These are phyloP conservation scores for Lactifluus echinatus DNA, from an alignment of 768 basidiomycete genomes.

Conservation along the genomic window DNA sequence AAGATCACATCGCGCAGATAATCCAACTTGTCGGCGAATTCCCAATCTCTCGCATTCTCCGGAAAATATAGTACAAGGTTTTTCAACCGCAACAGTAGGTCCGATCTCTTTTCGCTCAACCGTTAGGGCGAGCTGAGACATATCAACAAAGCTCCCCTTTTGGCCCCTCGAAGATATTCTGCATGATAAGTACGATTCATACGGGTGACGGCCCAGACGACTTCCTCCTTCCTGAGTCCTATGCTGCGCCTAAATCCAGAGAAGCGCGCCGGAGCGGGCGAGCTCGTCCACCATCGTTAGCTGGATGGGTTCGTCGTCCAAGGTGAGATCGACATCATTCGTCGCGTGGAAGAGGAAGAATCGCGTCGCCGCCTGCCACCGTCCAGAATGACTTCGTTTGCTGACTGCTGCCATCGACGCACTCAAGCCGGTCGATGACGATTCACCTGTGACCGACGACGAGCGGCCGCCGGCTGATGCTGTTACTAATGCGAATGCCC, in stretches of 20 bases:
- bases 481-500: background rate
- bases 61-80: too few species aligned
- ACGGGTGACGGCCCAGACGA: too few species aligned
- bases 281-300: too few species aligned
- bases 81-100: too few species aligned
- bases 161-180: too few species aligned
- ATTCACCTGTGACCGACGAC: constrained; percentile 20
- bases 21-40: constrained; percentile 93
- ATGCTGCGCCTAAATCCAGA: constrained; percentile 90
- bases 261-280: too few species aligned
- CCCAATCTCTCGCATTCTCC: too few species aligned
- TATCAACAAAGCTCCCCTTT: constrained; percentile 88
- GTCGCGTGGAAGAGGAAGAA: too few species aligned
- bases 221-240: constrained; percentile 73
- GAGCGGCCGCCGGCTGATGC: constrained; percentile 7
- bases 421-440: constrained; percentile 73
- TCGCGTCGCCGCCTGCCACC: too few species aligned
- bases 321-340: constrained; percentile 78
- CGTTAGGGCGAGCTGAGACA: constrained; percentile 82
- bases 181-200: too few species aligned
- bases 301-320: constrained; percentile 81
- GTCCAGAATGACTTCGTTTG: constrained; percentile 17
- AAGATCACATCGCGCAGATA: constrained; percentile 96
- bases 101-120: too few species aligned
- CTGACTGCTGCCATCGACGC: constrained; percentile 44